Conservation (phyloP, 805 yeast genomes). For the Tetrapisispora nanseiensis region DNA sequence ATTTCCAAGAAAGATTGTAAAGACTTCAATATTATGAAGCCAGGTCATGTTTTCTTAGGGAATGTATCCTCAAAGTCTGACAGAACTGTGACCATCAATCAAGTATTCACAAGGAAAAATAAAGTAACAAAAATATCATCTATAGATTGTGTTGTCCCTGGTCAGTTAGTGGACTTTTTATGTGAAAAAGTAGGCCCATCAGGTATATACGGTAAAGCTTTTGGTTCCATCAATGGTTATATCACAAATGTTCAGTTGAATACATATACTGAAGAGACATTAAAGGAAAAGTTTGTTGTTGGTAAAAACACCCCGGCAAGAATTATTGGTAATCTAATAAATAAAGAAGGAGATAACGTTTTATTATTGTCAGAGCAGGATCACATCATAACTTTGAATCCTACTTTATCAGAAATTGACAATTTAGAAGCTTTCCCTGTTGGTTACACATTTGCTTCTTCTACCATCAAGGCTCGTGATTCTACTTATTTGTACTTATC, state of each 20-base stretch:
- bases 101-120: constrained; percentile 35
- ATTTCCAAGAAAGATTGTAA: constrained; percentile 59
- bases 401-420: constrained; percentile 13
- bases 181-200: constrained; percentile 46
- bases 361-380: constrained; percentile 52
- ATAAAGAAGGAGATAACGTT: constrained; percentile 44
- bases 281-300: constrained; percentile 54
- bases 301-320: constrained; percentile 66
- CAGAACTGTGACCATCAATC: constrained; percentile 44
- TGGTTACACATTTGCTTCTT: constrained; percentile 53
- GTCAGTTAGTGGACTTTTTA: constrained; percentile 66
- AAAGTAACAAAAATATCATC: constrained; percentile 52
- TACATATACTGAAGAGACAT: constrained; percentile 33
- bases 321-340: constrained; percentile 50
- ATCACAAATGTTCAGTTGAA: constrained; percentile 59
- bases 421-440: constrained; percentile 61
- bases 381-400: constrained; percentile 33
- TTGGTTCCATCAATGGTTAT: constrained; percentile 67
- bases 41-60: constrained; percentile 65
- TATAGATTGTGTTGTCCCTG: constrained; percentile 77
- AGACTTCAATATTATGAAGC: constrained; percentile 30
- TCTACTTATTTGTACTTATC: constrained; percentile 46
- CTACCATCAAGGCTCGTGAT: constrained; percentile 52
- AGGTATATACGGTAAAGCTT: constrained; percentile 65
- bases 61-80: constrained; percentile 40